Base-by-base conservation (phyloP, 352 stramenopile genomes). In the Heterotrichella gracilis region DNA sequence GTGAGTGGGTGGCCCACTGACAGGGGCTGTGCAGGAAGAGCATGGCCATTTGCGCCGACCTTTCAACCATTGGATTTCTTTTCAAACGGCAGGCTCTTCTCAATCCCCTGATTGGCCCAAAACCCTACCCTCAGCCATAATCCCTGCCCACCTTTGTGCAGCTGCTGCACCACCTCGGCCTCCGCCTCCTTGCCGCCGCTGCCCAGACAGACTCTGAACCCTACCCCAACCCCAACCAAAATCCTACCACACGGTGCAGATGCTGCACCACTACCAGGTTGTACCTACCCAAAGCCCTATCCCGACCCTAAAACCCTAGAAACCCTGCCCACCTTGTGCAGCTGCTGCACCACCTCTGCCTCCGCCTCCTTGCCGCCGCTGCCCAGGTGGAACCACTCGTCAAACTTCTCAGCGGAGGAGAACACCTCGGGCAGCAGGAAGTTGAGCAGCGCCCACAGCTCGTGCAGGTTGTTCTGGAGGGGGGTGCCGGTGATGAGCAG, bases 401-500 rank as follows among this genome's bases (percentile, higher is more conserved):
- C 91, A 70, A 99, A 99, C 73, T 95, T 88, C 20, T 98, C 91
- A 3, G 87, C 80, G 69, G 87, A 91, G 0, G 82, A 87, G 76
- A 99, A 99, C 4, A 94, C 86, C 72, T 94, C 84, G 0, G 85
- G 84, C 19, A 90, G 74, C 79, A 99, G 79, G 76, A 98, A 99
- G 79, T 99, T 98, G n/a, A 99, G 79, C 71, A 99, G 76, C 19
- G 93, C 92, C 93, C 93, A 99, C 0, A 99, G 80, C 79, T 98
- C 92, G 74, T 96, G 90, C 64, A 99, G 79, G 75, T 98, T 98
- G 79, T 98, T 98, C 78, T 99, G 74, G 14, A 79, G 76, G 22
- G 86, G 86, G n/a, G 86, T 94, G 39, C 86, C 86, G 4, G 86
- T 94, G 3, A 94, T 73, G 2, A 94, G 73, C 0, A 94, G 74